Base-by-base conservation (phyloP, 2,329 filamentous ascomycete species). In the Colletotrichum ledebouriae region DNA sequence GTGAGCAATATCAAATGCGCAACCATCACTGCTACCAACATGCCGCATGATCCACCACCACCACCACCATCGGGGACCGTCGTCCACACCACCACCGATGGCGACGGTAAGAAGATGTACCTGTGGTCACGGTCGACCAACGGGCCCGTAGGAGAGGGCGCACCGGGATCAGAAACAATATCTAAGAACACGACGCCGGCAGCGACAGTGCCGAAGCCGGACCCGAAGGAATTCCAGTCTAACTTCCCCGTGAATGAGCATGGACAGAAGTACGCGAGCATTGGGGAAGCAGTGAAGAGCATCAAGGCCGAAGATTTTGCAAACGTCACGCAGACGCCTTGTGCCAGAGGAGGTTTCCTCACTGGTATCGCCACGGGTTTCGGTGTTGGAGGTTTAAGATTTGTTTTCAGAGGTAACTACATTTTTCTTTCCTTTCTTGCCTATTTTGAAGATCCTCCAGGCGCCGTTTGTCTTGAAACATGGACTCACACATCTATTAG, bases 351-450 rank as follows among this genome's bases (percentile, higher is more conserved):
- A 76, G 91, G 93, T 2, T 84, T 97, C 60, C 82, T 98, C 73
- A 89, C 92, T 1, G 96, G 94, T 25, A 97, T 99, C 74, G 92
- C 89, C 1, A 86, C 88, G 2, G 96, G 93, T 3, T 92, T 94
- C 71, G 91, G 87, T 4, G 80, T 93, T 37, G 95, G 94, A 62
- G 91, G 90, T 67, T 75, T 94, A 62, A 88, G 91, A 71, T 92
- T 90, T 74, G 84, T 98, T 22, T 80, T 94, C 72, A 89, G 92
- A 81, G 91, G 94, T 97, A 83, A 73, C 29, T 29, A 29, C 2
- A 29, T 29, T 9, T 29, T 84, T 76, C 71, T 29, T 2, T 15
- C 13, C 47, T 10, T 22, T 39, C 37, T 13, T 15, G 29, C 29
- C 29, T 29, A 29, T 29, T 9, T 29, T 29, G 6, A 7, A 29